These are phyloP conservation scores for Cyclocybe cylindracea DNA, from an alignment of 768 basidiomycete genomes.

Conservation along the genomic window DNA sequence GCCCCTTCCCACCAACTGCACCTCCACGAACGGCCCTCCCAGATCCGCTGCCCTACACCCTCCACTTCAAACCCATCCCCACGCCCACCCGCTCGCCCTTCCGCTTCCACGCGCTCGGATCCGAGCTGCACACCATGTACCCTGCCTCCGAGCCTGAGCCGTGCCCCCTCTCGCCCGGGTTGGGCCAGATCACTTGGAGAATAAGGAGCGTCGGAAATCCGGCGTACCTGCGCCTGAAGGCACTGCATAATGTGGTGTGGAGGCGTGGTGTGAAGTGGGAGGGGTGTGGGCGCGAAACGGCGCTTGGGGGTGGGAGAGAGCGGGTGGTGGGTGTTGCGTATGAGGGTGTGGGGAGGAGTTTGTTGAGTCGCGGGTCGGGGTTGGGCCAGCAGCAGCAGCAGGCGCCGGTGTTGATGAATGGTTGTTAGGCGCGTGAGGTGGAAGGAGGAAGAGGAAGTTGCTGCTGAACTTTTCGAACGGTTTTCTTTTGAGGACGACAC, in stretches of 20 bases:
- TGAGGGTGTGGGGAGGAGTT: constrained; percentile 61
- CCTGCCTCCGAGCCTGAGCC: constrained; percentile 14
- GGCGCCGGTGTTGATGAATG: background rate
- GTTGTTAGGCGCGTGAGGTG: background rate
- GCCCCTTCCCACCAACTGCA: constrained; percentile 28
- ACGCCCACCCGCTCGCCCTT: constrained; percentile 44
- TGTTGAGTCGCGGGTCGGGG: constrained; percentile 27
- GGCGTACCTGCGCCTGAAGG: constrained; percentile 55
- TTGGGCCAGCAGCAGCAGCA: constrained; percentile 4
- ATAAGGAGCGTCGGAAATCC: constrained; percentile 64
- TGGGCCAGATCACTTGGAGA: constrained; percentile 33
- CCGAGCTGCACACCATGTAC: constrained; percentile 28
- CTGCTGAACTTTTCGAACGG: no score
- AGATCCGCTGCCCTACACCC: constrained; percentile 30
- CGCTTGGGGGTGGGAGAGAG: constrained; percentile 57
- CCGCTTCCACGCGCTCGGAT: constrained; percentile 34
- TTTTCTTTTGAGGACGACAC: background rate
- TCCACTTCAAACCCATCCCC: constrained; percentile 39
- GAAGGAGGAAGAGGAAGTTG: no score
- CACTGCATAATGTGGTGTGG: constrained; percentile 57
- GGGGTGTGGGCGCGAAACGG: constrained; percentile 47
- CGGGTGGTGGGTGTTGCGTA: constrained; percentile 59
- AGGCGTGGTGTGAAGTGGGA: constrained; percentile 47
- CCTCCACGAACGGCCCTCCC: constrained; percentile 29
- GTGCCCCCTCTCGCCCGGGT: constrained; percentile 6